These are phyloP conservation scores for Sodiomyces alkalinus DNA, from an alignment of 2,329 filamentous ascomycete genomes.

Conservation along the genomic window DNA sequence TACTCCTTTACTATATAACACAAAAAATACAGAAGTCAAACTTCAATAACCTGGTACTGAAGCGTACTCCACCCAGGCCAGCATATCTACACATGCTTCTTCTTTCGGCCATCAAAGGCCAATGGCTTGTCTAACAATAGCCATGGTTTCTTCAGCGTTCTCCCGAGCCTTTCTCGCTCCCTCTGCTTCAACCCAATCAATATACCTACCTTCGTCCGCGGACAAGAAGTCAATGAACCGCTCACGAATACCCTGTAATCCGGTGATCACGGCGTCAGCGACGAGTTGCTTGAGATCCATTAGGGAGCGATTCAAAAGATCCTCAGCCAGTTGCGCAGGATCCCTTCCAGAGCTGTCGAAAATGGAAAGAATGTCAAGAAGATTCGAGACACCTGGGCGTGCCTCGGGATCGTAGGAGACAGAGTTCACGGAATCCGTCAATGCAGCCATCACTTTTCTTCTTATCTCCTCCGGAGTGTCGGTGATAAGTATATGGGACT, in stretches of 20 bases:
- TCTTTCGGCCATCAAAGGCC: too few species aligned
- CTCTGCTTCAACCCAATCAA: slow-evolving; percentile 40
- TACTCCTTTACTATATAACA: too few species aligned
- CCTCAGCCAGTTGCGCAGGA: slow-evolving; percentile 23
- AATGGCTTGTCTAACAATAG: slow-evolving; percentile 31
- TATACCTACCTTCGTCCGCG: slow-evolving; percentile 29
- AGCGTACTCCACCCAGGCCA: too few species aligned
- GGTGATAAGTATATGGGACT: slow-evolving; percentile 71
- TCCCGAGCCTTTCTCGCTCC: slow-evolving; percentile 46
- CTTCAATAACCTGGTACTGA: too few species aligned
- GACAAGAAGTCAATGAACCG: slow-evolving; percentile 37
- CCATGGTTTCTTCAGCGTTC: slow-evolving; percentile 46
- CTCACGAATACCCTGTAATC: slow-evolving; percentile 38
- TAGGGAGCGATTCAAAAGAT: slow-evolving; percentile 21
- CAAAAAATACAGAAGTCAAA: too few species aligned
- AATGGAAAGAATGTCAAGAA: slow-evolving; percentile 66
- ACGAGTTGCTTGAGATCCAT: slow-evolving; percentile 35
- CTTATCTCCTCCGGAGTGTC: slow-evolving; percentile 50
- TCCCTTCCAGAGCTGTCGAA: slow-evolving; percentile 34
- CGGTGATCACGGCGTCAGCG: slow-evolving; percentile 37
- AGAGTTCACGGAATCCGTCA: slow-evolving; percentile 55
- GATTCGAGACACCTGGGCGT: slow-evolving; percentile 75
- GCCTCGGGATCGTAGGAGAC: slow-evolving; percentile 56
- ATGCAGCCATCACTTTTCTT: slow-evolving; percentile 53
- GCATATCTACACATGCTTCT: too few species aligned